Evolutionary conservation across 208 protist species (phyloP).

Genomic region (Acanthamoeba castellanii): DNA sequence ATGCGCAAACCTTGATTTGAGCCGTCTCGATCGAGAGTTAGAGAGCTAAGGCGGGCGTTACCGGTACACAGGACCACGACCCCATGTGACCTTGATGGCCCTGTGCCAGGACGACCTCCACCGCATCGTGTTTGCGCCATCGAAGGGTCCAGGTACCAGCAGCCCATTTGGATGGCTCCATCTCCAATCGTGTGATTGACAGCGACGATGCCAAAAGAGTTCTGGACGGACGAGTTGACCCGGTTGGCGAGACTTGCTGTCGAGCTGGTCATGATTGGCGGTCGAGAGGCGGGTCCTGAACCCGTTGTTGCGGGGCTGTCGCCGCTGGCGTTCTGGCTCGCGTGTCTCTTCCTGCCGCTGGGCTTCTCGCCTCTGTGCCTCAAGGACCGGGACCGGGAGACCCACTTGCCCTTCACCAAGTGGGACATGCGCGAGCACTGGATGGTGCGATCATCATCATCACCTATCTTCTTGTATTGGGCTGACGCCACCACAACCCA

Average conservation of each 20-base stretch:
- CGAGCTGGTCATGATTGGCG: not conserved
- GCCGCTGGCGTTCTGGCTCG: not conserved
- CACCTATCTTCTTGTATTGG: not conserved
- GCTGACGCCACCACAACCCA: too few species aligned
- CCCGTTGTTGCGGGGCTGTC: not conserved
- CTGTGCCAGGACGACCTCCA: not conserved
- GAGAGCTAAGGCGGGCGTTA: not conserved
- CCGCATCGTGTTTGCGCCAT: not conserved
- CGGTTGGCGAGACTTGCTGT: not conserved
- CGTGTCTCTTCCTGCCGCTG: conserved; percentile 10
- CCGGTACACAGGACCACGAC: not conserved
- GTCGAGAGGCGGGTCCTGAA: not conserved
- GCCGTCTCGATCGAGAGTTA: too few species aligned
- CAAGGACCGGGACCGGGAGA: not conserved
- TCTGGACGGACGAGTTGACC: not conserved
- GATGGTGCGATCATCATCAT: not conserved
- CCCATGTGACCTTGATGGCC: not conserved
- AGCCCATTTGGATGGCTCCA: too few species aligned
- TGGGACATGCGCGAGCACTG: not conserved
- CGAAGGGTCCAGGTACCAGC: not conserved
- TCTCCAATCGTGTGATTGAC: too few species aligned
- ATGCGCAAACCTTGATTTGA: not conserved
- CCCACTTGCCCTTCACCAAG: not conserved
- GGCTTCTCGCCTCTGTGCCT: not conserved
- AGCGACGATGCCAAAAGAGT: not conserved